Conservation (phyloP, 2,329 filamentous ascomycete genomes). For the Lasiodiplodia theobromae region DNA sequence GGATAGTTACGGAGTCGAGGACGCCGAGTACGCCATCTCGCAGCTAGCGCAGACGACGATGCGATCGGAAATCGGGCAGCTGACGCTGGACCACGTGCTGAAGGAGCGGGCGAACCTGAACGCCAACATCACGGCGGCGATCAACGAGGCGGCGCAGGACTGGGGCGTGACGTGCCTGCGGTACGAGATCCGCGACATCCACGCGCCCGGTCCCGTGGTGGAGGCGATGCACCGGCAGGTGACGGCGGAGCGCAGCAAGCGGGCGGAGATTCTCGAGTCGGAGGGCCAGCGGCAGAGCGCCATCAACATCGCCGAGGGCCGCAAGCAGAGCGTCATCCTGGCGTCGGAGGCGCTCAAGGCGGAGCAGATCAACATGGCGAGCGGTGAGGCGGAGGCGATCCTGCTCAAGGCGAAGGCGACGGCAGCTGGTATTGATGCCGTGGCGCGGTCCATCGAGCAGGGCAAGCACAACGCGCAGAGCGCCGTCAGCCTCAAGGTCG, state of each 20-base stretch:
- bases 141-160: conserved; percentile 95
- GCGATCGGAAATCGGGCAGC: conserved; percentile 96
- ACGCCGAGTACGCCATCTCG: conserved; percentile 97
- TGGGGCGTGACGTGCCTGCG: conserved; percentile 97
- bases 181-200: conserved; percentile 98
- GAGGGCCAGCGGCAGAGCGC: conserved; percentile 96
- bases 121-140: conserved; percentile 97
- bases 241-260: conserved; percentile 95
- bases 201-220: conserved; percentile 90
- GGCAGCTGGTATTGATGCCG: conserved; percentile 84
- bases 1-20: conserved; percentile 91
- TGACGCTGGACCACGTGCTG: conserved; percentile 94
- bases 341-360: conserved; percentile 89
- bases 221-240: conserved; percentile 99
- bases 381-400: conserved; percentile 94
- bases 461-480: conserved; percentile 79
- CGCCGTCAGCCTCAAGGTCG: conserved; percentile 85
- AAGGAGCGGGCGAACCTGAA: conserved; percentile 97
- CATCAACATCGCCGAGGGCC: conserved; percentile 98
- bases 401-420: conserved; percentile 84
- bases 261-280: conserved; percentile 95
- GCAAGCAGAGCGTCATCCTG: conserved; percentile 95
- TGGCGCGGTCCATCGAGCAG: conserved; percentile 75
- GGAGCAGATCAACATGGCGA: conserved; percentile 91
- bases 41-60: conserved; percentile 98